Base-by-base conservation (phyloP, 306 rosid genomes). In the Astragalus membranaceus region DNA sequence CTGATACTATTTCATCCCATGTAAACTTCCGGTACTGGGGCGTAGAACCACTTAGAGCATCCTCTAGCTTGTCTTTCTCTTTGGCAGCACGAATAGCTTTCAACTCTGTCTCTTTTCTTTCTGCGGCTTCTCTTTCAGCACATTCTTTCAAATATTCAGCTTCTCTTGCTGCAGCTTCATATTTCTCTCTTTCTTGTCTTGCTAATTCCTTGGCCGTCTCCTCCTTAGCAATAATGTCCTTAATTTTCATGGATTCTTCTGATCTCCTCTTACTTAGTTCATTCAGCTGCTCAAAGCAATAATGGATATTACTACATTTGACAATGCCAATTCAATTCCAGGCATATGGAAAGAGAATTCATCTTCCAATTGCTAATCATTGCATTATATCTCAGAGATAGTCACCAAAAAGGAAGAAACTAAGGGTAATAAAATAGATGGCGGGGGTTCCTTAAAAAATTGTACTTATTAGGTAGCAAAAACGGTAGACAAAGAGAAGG, bases 1-100 rank as follows among this genome's bases (percentile, higher is more conserved):
- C 92, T 49, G 83, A 75, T 33, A 79, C 86, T 63, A 95, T 87
- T 78, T 95, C 97, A 69, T 91, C 96, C 99, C 96, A 95, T 7
- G 81, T 58, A 64, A 91, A 84, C 52, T 78, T 75, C 66, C 77
- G 85, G 75, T 91, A 89, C 65, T 81, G 83, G 53, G 42, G 89
- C 65, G 62, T 29, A 17, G 88, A 76, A 75, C 95, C 91, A 36
- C 61, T 57, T 23, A 91, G 89, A 75, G 90, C 96, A 68, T 20
- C 79, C 81, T 89, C 92, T 50, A 91, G 87, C 75, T 83, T 91
- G 75, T 82, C 89, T 63, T 60, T 95, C 80, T 84, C 92, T 83
- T 58, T 81, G 29, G 85, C 83, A 52, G 89, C 88, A 58, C 47
- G 85, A 47, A 74, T 52, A 41, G 88, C 95, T 77, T 84, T 83